phyloP scores from a whole-genome alignment of 768 basidiomycete genomes.

The Collybiopsis confluens region DNA sequence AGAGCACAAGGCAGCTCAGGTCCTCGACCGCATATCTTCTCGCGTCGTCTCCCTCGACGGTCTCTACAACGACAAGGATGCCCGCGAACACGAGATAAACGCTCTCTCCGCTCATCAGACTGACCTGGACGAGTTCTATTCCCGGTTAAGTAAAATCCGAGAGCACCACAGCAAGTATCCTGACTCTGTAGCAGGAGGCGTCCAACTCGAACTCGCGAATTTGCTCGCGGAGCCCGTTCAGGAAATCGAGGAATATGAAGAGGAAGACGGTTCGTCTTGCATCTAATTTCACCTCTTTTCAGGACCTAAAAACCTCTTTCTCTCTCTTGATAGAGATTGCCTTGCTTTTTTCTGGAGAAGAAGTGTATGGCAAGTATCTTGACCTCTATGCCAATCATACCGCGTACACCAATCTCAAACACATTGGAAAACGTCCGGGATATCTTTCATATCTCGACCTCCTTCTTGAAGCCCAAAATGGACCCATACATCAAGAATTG shows the following conservation, averaged over 20 bases:
- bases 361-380: constrained; percentile 90
- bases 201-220: constrained; percentile 79
- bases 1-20: constrained; percentile 86
- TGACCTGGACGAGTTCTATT: constrained; percentile 92
- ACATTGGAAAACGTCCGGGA: constrained; percentile 74
- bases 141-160: constrained; percentile 92
- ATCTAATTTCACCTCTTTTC: not conserved
- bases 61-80: constrained; percentile 75
- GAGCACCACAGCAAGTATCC: constrained; percentile 97
- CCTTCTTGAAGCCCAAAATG: constrained; percentile 61
- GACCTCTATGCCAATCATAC: constrained; percentile 89
- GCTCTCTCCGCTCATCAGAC: constrained; percentile 59
- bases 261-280: constrained; percentile 76
- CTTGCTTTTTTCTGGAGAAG: constrained; percentile 92
- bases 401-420: constrained; percentile 85
- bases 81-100: constrained; percentile 64
- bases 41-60: constrained; percentile 61
- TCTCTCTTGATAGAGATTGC: constrained; percentile 54
- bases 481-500: constrained; percentile 63
- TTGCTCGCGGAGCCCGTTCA: constrained; percentile 76
- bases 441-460: constrained; percentile 94
- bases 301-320: not conserved
- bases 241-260: constrained; percentile 65
- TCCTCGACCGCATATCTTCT: constrained; percentile 79
- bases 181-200: constrained; percentile 75